Base-by-base conservation (phyloP, 1,284 basidiomycete genomes). In the Puccinia polysora region DNA sequence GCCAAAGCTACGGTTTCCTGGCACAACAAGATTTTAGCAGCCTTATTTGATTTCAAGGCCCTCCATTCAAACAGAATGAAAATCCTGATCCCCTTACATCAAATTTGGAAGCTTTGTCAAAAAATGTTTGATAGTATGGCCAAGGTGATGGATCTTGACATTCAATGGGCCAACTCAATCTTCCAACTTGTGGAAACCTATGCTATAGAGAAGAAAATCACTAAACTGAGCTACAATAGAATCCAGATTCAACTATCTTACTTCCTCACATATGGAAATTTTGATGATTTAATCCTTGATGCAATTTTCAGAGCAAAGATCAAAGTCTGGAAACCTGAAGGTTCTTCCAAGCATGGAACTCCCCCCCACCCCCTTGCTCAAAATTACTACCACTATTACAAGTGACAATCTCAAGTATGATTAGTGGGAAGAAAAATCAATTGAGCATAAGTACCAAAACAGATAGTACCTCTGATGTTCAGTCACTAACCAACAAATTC, bases 21-120 rank as follows among this genome's bases (percentile, higher is more conserved):
- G 76, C 75, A 60, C 76, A 75, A 76, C 73, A 75, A 63, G 68
- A 74, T 36, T 75, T 77, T 69, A 25, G 23, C 40, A 18, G 73
- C 70, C 75, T 49, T 75, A 75, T 60, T 76, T 70, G 40, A 74
- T 75, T 53, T 73, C 74, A 45, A 77, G 73, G 63, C 68, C 68
- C 40, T 74, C 73, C 14, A 73, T 67, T 55, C 76, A 74, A 74
- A 75, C 75, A 14, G 73, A 74, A 65, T 75, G 75, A 45, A 76
- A 75, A 73, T 75, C 75, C 12, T 73, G 75, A 70, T 77, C 23
- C 78, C 77, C 0, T 75, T 77, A 25, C 75, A 74, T 6, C 74
- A 74, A 36, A 75, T 78, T 65, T 63, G 74, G 25, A 74, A 73
- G 47, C 45, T 76, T 18, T 73, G 75, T 20, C 56, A 68, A 18